Base-by-base conservation (phyloP, 202 grass and related monocot genomes). In the Musa balbisiana region DNA sequence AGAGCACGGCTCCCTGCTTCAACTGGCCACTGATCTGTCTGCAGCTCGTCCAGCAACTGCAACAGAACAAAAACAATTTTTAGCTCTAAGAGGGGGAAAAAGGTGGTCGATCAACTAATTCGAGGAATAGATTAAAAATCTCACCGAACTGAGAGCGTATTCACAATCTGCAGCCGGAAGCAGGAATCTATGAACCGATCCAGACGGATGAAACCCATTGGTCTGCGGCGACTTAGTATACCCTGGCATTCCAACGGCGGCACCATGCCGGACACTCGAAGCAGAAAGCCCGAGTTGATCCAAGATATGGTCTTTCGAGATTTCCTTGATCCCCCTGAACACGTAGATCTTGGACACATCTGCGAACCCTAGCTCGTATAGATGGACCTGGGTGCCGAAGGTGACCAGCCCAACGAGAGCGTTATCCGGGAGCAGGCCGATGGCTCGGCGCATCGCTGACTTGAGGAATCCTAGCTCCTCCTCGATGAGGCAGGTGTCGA, bases 341-440 rank as follows among this genome's bases (percentile, higher is more conserved):
- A 94, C 91, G 54, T 93, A 98, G 82, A 98, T 91, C 89, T 94
- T 98, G 59, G 88, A 89, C 79, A 98, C 88, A 85, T 98, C 95
- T 53, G 89, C 62, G 69, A 98, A 98, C 3, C 95, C 95, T 43
- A 98, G 79, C 81, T 98, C 95, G 63, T 98, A 88, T 43, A 98
- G 89, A 29, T 98, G 91, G 74, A 98, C 95, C 80, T 92, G 91
- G 53, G 91, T 98, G 27, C 95, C 95, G 71, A 98, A 98, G 3
- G 95, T 94, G 13, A 98, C 81, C 53, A 99, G 81, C 26, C 95
- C 95, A 1, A 99, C 95, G 43, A 99, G 91, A 9, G 95, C 91
- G 52, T 99, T 83, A 53, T 99, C 95, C 1, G 95, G 95, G n/a
- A 94, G 82, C n/a, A 99, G 87, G 43, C 88, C 88, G 10, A 92